Evolutionary conservation across 208 protist species (phyloP).

Genomic region (Acanthamoeba lenticulata): DNA sequence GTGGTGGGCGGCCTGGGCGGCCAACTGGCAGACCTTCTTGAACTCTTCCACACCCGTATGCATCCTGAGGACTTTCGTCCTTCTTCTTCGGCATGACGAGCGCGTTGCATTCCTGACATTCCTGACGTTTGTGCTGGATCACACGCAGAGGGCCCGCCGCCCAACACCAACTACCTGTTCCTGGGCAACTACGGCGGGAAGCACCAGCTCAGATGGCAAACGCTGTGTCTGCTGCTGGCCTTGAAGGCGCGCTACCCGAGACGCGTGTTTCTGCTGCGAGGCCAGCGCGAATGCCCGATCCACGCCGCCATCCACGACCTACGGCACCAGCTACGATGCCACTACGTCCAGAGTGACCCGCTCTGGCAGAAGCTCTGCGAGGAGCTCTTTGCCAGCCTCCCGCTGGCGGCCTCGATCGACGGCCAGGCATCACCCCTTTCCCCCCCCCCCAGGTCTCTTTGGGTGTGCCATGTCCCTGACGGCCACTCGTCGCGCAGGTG

Average conservation of each 20-base stretch:
- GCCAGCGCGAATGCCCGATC: conserved; percentile 87
- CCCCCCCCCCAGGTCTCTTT: neutral
- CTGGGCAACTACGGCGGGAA: conserved; percentile 78
- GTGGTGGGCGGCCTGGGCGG: neutral
- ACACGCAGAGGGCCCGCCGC: conserved; percentile 32
- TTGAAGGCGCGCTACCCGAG: neutral
- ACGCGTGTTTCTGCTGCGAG: neutral
- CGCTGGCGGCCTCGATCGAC: neutral
- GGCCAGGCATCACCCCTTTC: neutral
- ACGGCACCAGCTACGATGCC: neutral
- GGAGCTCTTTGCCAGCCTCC: neutral
- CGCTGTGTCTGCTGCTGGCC: neutral
- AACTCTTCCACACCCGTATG: neutral
- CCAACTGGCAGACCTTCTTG: neutral
- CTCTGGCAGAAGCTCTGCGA: conserved; percentile 80
- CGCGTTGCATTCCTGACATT: too few species aligned
- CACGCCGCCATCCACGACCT: conserved; percentile 91
- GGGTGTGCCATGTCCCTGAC: neutral
- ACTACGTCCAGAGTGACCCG: neutral
- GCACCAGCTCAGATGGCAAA: too few species aligned
- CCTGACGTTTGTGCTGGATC: too few species aligned
- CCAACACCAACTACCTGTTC: conserved; percentile 96
- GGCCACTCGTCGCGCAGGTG: neutral
- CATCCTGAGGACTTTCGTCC: too few species aligned
- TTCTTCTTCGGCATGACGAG: too few species aligned